These are phyloP conservation scores for Epithemia pelagica DNA, from an alignment of 108 stramenopile species.

Conservation along the genomic window DNA sequence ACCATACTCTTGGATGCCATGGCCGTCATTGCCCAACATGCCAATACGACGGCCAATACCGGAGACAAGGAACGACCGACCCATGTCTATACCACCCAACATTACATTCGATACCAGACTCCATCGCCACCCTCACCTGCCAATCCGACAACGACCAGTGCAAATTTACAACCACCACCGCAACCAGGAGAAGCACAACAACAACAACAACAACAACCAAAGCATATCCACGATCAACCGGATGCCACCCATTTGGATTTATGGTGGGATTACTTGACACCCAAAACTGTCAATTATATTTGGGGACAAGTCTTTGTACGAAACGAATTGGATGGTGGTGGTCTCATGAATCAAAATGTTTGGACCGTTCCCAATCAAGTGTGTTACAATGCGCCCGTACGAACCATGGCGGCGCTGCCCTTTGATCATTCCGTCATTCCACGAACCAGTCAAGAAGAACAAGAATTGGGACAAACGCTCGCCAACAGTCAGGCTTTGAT, in stretches of 20 bases:
- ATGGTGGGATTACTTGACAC: background rate
- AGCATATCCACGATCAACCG: background rate
- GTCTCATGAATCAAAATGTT: slow-evolving; percentile 11
- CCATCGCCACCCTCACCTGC: too few relatives aligned
- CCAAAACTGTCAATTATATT: background rate
- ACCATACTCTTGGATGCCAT: slow-evolving; percentile 7
- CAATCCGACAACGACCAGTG: too few relatives aligned
- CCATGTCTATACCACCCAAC: too few relatives aligned
- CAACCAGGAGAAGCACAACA: background rate
- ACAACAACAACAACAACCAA: background rate
- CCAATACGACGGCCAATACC: background rate
- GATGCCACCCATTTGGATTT: background rate
- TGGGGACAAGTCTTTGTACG: slow-evolving; percentile 8
- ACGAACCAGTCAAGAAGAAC: background rate
- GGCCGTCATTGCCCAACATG: slow-evolving; percentile 1
- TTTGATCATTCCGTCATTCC: slow-evolving; percentile 2
- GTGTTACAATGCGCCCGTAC: slow-evolving; percentile 44
- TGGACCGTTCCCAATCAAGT: slow-evolving; percentile 30
- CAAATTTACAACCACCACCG: background rate
- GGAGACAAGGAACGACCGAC: too few relatives aligned
- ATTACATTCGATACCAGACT: too few relatives aligned
- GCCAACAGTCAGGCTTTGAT: background rate
- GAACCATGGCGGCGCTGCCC: slow-evolving; percentile 23
- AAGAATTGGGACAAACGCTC: background rate
- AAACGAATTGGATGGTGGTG: slow-evolving; percentile 29